Evolutionary conservation across 148 eudicot species (phyloP).

Genomic region (Pouteria glomerata): DNA sequence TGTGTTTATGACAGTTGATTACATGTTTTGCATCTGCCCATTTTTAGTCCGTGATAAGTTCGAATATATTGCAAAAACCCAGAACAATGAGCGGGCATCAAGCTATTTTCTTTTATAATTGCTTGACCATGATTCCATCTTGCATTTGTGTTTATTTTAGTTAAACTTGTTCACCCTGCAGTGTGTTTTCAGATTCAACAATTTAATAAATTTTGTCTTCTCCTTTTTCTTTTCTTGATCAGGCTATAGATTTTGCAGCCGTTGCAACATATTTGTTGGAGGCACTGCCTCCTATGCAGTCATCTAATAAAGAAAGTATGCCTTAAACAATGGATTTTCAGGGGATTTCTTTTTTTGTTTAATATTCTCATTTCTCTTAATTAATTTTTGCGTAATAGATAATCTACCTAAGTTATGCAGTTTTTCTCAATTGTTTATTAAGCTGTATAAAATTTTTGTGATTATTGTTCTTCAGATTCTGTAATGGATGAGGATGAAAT

Average conservation of each 20-base stretch:
- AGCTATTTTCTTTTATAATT: too few relatives aligned
- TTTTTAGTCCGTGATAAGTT: too few relatives aligned
- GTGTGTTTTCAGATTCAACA: neutral
- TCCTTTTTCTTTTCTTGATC: constrained; percentile 13
- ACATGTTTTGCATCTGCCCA: too few relatives aligned
- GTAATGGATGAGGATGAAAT: constrained; percentile 66
- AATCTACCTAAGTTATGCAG: neutral
- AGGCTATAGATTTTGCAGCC: constrained; percentile 82
- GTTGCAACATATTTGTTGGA: constrained; percentile 77
- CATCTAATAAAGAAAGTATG: constrained; percentile 58
- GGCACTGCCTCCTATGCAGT: constrained; percentile 69
- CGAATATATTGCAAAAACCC: too few relatives aligned
- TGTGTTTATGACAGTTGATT: too few relatives aligned
- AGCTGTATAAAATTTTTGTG: neutral
- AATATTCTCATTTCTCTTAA: neutral
- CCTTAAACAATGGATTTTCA: neutral
- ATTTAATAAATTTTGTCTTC: neutral
- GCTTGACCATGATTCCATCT: neutral
- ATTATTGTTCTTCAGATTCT: constrained; percentile 32
- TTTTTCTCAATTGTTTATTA: constrained; percentile 1
- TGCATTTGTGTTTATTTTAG: neutral
- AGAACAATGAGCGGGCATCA: too few relatives aligned
- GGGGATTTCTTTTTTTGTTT: neutral
- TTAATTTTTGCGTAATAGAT: neutral
- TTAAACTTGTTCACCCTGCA: neutral